Evolutionary conservation across 1,284 basidiomycete species (phyloP), one percentile per base, ranked within the genome.

Genomic region (Spongiforma sp.): DNA sequence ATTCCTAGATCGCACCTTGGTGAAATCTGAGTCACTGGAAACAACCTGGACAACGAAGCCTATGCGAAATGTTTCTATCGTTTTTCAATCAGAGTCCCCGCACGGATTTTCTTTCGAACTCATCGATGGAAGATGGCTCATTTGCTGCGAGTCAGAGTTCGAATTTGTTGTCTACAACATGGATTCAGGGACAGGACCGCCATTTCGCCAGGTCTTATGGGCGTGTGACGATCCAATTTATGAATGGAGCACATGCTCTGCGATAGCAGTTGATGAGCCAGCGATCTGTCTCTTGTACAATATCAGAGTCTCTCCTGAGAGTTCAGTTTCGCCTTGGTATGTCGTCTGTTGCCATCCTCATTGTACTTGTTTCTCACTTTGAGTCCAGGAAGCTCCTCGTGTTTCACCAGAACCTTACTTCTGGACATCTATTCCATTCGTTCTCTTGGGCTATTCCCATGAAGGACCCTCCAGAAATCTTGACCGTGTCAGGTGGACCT

Each of bases 71-170:
- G 33, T 33, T 15, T 34, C 52, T n/a, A n/a, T 14, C 33, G 32
- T 32, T 8, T 54, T 19, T 21, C 21, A 32, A n/a, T 54, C 21
- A 15, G 12, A 33, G 11, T 21, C 21, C 30, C n/a, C n/a, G n/a
- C n/a, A n/a, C 30, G 10, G 30, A 12, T 33, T 33, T 54, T 24
- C 52, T 32, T 8, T 54, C 24, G 21, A 12, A 52, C 30, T 58
- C 41, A 43, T 58, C 30, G 19, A 58, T 17, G 39, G 57, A 17
- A 58, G 57, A 58, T 58, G 57, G 56, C 37, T 58, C 39, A 58
- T 58, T 10, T 37, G 28, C 41, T 58, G 57, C 28, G 30, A 46
- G 14, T 58, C 41, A 33, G n/a, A n/a, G n/a, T 46, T 17, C 34
- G 17, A 24, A 21, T 57, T 57, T 30, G 37, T 30, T 17, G 28